These are phyloP conservation scores for button mushroom (Agaricus bisporus) DNA, from an alignment of 768 basidiomycete species.

Conservation along the genomic window DNA sequence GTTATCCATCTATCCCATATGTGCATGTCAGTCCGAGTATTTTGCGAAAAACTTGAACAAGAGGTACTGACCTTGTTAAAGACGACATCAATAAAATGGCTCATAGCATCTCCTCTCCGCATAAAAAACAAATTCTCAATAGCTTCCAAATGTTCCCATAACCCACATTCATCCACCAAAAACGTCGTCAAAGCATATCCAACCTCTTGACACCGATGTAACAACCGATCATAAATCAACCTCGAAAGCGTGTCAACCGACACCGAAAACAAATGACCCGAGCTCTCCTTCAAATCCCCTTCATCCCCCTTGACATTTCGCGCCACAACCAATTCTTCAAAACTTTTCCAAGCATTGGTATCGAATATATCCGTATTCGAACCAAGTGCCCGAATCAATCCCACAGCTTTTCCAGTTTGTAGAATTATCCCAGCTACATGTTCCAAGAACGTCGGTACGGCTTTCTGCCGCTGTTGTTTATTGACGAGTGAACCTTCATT, in stretches of 20 bases:
- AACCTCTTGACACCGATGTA: conserved; percentile 47
- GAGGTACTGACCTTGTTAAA: conserved; percentile 56
- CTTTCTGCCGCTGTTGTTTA: conserved; percentile 20
- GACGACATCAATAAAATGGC: conserved; percentile 64
- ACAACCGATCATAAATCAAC: conserved; percentile 57
- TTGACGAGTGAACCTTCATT: conserved; percentile 5
- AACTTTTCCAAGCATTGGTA: conserved; percentile 34
- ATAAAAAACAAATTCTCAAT: conserved; percentile 72
- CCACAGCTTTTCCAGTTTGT: conserved; percentile 70
- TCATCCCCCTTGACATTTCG: conserved; percentile 12
- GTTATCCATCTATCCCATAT: conserved; percentile 57
- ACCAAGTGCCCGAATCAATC: conserved; percentile 62
- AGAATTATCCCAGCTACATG: conserved; percentile 55
- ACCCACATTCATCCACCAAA: conserved; percentile 58
- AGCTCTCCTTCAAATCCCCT: background rate
- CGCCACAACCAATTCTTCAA: conserved; percentile 32
- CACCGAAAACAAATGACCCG: conserved; percentile 32
- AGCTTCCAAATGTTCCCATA: conserved; percentile 55
- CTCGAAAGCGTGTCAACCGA: conserved; percentile 59
- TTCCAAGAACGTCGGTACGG: conserved; percentile 56
- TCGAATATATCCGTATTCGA: conserved; percentile 21
- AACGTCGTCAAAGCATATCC: conserved; percentile 50
- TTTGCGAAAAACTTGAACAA: background rate
- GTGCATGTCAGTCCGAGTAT: background rate
- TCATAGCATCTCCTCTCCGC: conserved; percentile 72